Conservation (phyloP, 2,329 filamentous ascomycete genomes). For the Aspergillus sp. region DNA sequence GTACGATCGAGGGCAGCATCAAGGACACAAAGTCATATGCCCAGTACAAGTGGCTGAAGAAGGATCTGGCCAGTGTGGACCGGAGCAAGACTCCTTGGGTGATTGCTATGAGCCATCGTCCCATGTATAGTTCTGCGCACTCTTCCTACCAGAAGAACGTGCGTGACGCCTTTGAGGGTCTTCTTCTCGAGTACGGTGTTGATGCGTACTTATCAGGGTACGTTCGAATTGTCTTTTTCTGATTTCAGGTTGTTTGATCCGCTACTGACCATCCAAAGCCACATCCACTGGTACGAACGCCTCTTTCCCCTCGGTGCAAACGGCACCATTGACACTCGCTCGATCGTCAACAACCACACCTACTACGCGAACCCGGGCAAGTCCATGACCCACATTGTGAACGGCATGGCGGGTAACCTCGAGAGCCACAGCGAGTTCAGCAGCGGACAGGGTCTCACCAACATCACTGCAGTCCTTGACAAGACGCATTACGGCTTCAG, state of each 20-base stretch:
- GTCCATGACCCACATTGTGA: constrained; percentile 52
- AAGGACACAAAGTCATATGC: constrained; percentile 45
- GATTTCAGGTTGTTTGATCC: not conserved
- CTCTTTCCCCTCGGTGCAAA: constrained; percentile 38
- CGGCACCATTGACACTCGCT: constrained; percentile 42
- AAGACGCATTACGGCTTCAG: constrained; percentile 50
- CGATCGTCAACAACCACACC: constrained; percentile 49
- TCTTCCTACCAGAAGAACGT: constrained; percentile 46
- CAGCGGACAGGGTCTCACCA: constrained; percentile 31
- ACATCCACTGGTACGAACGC: constrained; percentile 51
- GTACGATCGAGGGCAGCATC: constrained; percentile 40
- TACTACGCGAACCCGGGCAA: constrained; percentile 49
- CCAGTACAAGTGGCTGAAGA: constrained; percentile 49
- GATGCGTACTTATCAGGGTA: constrained; percentile 47
- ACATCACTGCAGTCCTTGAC: constrained; percentile 48
- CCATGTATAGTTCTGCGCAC: constrained; percentile 49
- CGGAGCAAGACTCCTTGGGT: constrained; percentile 52
- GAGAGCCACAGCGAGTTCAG: constrained; percentile 48
- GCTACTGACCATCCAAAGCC: constrained; percentile 21
- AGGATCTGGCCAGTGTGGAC: constrained; percentile 47
- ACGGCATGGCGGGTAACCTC: constrained; percentile 56
- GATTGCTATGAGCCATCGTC: constrained; percentile 50
- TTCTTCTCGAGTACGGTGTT: constrained; percentile 47
- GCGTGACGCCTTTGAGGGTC: constrained; percentile 46
- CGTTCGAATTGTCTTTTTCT: not conserved